These are phyloP conservation scores for Aegilops bicornis DNA, from an alignment of 176 grass and related monocot species.

Conservation along the genomic window DNA sequence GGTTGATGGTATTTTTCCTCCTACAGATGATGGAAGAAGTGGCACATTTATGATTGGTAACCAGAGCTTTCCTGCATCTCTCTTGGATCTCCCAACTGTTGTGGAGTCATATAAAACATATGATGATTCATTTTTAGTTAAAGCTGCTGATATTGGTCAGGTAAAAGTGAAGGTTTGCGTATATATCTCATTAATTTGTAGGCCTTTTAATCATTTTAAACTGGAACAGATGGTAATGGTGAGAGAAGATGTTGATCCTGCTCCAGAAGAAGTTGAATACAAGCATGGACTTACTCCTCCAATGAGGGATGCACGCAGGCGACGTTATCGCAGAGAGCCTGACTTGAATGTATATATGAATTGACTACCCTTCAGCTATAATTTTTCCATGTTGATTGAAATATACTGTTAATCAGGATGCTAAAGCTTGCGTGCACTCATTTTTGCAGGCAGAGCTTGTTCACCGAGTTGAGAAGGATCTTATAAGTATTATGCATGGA, in stretches of 20 bases:
- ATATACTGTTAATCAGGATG: background rate
- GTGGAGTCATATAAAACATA: conserved; percentile 95
- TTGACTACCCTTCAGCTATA: conserved; percentile 5
- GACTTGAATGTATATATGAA: conserved; percentile 78
- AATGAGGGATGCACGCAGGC: conserved; percentile 78
- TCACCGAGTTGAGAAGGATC: conserved; percentile 72
- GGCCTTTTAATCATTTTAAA: conserved; percentile 13
- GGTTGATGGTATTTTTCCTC: conserved; percentile 18
- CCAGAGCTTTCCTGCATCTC: conserved; percentile 73
- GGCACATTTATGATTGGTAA: conserved; percentile 88
- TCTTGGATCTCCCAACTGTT: conserved; percentile 78
- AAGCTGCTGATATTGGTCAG: conserved; percentile 91
- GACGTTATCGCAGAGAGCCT: conserved; percentile 83
- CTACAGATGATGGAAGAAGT: conserved; percentile 86
- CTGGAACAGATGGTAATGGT: conserved; percentile 81
- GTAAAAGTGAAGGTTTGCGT: conserved; percentile 32
- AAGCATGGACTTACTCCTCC: conserved; percentile 93
- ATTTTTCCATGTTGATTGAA: conserved; percentile 19
- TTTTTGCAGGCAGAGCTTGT: conserved; percentile 74
- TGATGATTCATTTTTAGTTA: conserved; percentile 84
- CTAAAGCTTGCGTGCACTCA: conserved; percentile 28
- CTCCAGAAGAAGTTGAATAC: conserved; percentile 86
- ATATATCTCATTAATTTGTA: conserved; percentile 2
- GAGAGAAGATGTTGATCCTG: conserved; percentile 71
- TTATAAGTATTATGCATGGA: conserved; percentile 69